A percentile compares a stretch with the other conserved stretches of the same genome.
Conservation (phyloP, 148 eudicot genomes). For the Salicornia ramosissima region DNA sequence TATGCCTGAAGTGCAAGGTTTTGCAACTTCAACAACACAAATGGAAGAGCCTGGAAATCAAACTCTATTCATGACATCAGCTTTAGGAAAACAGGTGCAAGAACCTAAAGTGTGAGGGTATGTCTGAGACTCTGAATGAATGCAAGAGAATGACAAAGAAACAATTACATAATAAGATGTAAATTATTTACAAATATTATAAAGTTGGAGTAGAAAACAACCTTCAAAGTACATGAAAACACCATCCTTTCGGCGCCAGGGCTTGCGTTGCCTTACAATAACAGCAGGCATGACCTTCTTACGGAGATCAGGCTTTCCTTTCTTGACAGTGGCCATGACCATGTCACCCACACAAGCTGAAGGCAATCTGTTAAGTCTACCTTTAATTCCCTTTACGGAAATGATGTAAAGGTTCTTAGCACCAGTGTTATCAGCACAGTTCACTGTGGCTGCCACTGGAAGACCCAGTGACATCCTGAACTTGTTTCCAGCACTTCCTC, state of each 20-base stretch:
- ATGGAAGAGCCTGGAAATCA: no score
- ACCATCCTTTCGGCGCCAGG: slow-evolving; percentile 89
- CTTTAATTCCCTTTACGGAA: slow-evolving; percentile 79
- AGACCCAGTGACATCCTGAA: slow-evolving; percentile 81
- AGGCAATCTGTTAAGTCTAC: slow-evolving; percentile 68
- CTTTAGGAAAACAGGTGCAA: no score
- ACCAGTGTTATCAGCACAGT: slow-evolving; percentile 75
- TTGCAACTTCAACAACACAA: no score
- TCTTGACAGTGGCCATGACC: slow-evolving; percentile 75
- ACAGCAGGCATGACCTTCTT: slow-evolving; percentile 88
- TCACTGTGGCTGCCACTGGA: slow-evolving; percentile 74
- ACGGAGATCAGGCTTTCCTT: slow-evolving; percentile 70
- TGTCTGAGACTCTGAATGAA: not conserved
- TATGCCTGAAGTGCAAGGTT: no score
- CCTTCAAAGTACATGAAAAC: slow-evolving; percentile 85
- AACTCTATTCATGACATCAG: no score
- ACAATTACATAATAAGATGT: not conserved
- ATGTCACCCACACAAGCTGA: slow-evolving; percentile 81
- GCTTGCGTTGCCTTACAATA: slow-evolving; percentile 75
- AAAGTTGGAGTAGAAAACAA: slow-evolving; percentile 15
- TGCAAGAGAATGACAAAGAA: no score
- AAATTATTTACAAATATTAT: no score
- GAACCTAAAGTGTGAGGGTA: no score
- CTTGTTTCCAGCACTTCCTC: slow-evolving; percentile 82
- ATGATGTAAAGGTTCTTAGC: slow-evolving; percentile 70